Conservation (phyloP, 2,329 filamentous ascomycete genomes). For the Plectosphaerella plurivora region DNA sequence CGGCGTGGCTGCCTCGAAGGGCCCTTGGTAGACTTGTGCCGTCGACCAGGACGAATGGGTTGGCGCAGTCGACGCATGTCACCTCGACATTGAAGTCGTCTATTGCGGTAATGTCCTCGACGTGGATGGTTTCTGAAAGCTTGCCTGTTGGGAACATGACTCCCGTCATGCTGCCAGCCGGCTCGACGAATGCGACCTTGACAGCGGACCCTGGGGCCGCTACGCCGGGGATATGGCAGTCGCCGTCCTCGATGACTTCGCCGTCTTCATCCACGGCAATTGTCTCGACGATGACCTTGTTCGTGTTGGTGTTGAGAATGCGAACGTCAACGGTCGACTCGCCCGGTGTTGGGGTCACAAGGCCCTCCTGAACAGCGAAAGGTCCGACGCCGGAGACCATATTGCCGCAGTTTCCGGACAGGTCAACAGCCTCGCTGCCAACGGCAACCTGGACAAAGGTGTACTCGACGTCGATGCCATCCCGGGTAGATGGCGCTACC, state of each 20-base stretch:
- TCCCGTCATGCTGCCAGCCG: slow-evolving; percentile 56
- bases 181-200: slow-evolving; percentile 53
- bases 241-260: slow-evolving; percentile 40
- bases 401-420: slow-evolving; percentile 58
- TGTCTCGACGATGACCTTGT: slow-evolving; percentile 41
- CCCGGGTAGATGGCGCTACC: slow-evolving; percentile 36
- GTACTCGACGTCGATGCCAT: slow-evolving; percentile 51
- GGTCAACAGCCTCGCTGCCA: slow-evolving; percentile 47
- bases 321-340: slow-evolving; percentile 13
- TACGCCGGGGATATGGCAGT: slow-evolving; percentile 56
- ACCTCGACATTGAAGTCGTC: slow-evolving; percentile 22
- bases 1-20: slow-evolving; percentile 31
- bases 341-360: slow-evolving; percentile 26
- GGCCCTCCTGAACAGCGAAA: slow-evolving; percentile 47
- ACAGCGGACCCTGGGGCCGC: slow-evolving; percentile 47
- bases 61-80: slow-evolving; percentile 30
- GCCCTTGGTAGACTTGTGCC: slow-evolving; percentile 36
- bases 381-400: slow-evolving; percentile 56
- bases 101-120: slow-evolving; percentile 22
- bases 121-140: slow-evolving; percentile 37
- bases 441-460: slow-evolving; percentile 57
- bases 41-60: slow-evolving; percentile 47
- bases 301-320: slow-evolving; percentile 26
- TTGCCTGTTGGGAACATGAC: slow-evolving; percentile 53
- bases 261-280: slow-evolving; percentile 45